Evolutionary conservation across 257 asterid species (phyloP), one percentile per base, ranked within the genome.

Genomic region (Rauvolfia tetraphylla): DNA sequence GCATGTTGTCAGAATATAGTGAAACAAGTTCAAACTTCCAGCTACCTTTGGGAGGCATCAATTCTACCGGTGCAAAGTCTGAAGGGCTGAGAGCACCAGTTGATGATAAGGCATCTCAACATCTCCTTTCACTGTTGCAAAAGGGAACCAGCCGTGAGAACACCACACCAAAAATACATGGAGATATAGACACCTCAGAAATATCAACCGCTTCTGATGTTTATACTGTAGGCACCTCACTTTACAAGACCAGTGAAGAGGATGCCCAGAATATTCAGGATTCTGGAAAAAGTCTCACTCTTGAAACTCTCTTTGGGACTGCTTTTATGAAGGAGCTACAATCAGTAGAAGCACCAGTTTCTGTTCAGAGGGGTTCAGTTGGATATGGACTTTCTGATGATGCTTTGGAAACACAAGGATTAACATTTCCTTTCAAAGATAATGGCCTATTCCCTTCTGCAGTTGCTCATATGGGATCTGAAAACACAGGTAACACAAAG

Each of bases 291-390:
- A 14, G 80, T 4, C 87, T 89, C 59, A 89, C 98, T 38, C 92
- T 93, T 23, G 98, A 93, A 86, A 82, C 96, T 42, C 97, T 93
- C 61, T 93, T 93, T 83, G 97, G 97, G 78, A 79, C 89, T 89
- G 95, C 96, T 86, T 93, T 93, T 78, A 93, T 93, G 97, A 80
- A 81, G 70, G 97, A 91, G 84, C 88, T 93, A 14, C 88, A 91
- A 82, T 91, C 97, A 46, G 91, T 86, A 73, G 88, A 88, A 61
- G 97, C 96, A 68, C 97, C 98, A 39, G 92, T 93, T 79, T 93
- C 98, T 69, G 86, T 86, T 76, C 91, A 90, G 75, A 86, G 91
- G 77, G 91, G 87, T 73, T 79, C 89, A 41, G 78, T 58, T 63
- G 91, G 85, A 12, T 83, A 89, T 83, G 71, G 83, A 68, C 87